Conservation (phyloP, 768 basidiomycete genomes). For the Kwoniella mangroviensis region DNA sequence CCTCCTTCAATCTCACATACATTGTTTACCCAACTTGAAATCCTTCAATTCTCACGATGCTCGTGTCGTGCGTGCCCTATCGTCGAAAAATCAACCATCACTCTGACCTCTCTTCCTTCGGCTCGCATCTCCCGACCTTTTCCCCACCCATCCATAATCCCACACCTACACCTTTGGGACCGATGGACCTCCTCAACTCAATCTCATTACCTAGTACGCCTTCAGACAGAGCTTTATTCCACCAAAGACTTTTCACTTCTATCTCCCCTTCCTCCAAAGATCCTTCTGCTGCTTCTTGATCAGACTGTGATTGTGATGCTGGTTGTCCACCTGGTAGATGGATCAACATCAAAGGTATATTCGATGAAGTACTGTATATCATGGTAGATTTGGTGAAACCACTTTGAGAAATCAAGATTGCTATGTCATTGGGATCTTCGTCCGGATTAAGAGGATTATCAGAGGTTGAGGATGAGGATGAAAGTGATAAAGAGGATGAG, state of each 20-base stretch:
- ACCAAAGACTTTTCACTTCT: constrained; percentile 64
- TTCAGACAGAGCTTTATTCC: constrained; percentile 69
- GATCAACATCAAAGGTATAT: constrained; percentile 77
- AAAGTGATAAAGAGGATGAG: background rate
- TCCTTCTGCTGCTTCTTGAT: background rate
- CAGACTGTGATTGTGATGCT: background rate
- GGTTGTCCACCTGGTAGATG: constrained; percentile 67
- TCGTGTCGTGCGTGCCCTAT: background rate
- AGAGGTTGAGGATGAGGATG: background rate
- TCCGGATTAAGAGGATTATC: background rate
- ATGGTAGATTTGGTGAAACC: constrained; percentile 74
- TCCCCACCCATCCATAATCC: constrained; percentile 33
- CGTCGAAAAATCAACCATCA: background rate
- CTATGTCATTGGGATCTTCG: constrained; percentile 63
- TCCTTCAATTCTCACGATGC: too few relatives aligned
- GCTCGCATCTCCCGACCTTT: constrained; percentile 25
- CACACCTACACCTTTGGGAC: constrained; percentile 8
- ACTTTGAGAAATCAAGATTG: constrained; percentile 78
- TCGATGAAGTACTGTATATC: constrained; percentile 72
- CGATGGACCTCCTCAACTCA: constrained; percentile 66
- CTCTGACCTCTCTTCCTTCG: background rate
- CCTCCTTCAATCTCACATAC: too few relatives aligned
- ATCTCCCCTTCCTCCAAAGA: constrained; percentile 25
- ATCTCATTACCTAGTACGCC: constrained; percentile 68
- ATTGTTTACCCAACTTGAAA: too few relatives aligned